phyloP scores from a whole-genome alignment of 768 basidiomycete genomes.

The Lepiota brunneoincarnata region DNA sequence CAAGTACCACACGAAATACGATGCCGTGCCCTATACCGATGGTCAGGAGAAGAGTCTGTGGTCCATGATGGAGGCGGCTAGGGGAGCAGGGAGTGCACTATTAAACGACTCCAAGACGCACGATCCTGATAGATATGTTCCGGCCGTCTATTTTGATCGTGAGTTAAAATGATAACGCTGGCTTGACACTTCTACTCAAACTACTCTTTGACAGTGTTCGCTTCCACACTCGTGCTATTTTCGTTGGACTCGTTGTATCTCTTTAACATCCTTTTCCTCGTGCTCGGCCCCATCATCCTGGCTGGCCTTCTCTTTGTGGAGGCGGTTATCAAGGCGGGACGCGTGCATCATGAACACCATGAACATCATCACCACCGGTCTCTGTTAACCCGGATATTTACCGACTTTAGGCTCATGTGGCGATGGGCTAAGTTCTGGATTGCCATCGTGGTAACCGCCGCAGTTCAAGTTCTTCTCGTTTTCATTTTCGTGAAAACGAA shows the following conservation, averaged over 20 bases:
- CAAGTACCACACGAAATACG: slow-evolving; percentile 74
- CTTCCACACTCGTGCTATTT: slow-evolving; percentile 51
- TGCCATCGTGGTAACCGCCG: slow-evolving; percentile 43
- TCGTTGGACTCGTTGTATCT: slow-evolving; percentile 47
- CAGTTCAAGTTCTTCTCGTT: slow-evolving; percentile 46
- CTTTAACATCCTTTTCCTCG: slow-evolving; percentile 56
- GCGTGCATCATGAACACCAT: background rate
- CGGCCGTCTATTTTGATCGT: slow-evolving; percentile 72
- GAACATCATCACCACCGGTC: background rate
- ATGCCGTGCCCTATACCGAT: slow-evolving; percentile 57
- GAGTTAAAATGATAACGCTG: slow-evolving; percentile 21
- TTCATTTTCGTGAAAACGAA: slow-evolving; percentile 51
- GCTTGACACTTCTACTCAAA: slow-evolving; percentile 1
- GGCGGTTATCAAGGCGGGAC: slow-evolving; percentile 16
- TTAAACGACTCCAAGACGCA: slow-evolving; percentile 31
- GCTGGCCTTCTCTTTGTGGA: slow-evolving; percentile 37
- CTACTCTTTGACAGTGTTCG: slow-evolving; percentile 56
- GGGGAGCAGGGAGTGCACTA: slow-evolving; percentile 52
- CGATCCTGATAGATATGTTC: slow-evolving; percentile 6
- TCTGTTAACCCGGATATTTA: slow-evolving; percentile 6
- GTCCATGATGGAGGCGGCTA: slow-evolving; percentile 73
- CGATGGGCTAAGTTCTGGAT: slow-evolving; percentile 64
- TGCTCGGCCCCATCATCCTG: slow-evolving; percentile 59
- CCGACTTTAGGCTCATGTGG: slow-evolving; percentile 31
- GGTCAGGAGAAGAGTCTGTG: slow-evolving; percentile 59